A percentile compares a stretch with the other conserved stretches of the same genome.
Conservation (phyloP, 139 green algal species). For the Coelastrella sp. region DNA sequence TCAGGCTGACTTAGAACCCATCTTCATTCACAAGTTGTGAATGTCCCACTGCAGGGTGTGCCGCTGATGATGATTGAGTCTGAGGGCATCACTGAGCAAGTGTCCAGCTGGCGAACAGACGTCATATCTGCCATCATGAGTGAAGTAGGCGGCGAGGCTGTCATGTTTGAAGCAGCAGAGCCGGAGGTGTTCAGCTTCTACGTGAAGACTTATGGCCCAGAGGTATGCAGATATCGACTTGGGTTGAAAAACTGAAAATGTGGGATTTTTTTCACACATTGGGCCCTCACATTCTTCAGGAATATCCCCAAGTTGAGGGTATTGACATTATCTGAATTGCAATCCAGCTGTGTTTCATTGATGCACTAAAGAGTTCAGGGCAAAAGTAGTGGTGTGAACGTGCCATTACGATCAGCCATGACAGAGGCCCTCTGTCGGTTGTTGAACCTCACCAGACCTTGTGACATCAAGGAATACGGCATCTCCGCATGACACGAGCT, state of each 20-base stretch:
- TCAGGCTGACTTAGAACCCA: background rate
- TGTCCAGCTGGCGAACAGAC: constrained; percentile 65
- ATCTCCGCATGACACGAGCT: no score
- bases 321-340: background rate
- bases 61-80: constrained; percentile 40
- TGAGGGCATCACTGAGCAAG: constrained; percentile 54
- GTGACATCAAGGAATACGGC: no score
- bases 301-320: no score
- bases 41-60: background rate
- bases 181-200: constrained; percentile 52
- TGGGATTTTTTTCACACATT: no score
- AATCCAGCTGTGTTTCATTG: background rate
- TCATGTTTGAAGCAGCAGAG: constrained; percentile 64
- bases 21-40: no score
- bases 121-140: constrained; percentile 63
- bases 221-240: background rate
- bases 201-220: background rate
- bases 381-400: background rate
- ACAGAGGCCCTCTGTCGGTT: background rate
- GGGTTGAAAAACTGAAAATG: background rate
- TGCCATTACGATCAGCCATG: background rate
- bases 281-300: no score
- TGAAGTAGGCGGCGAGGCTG: constrained; percentile 71
- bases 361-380: background rate
- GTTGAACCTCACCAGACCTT: background rate